phyloP scores from a whole-genome alignment of 192 early-diverging fungal genomes.

The Gamsiella multidivaricata region DNA sequence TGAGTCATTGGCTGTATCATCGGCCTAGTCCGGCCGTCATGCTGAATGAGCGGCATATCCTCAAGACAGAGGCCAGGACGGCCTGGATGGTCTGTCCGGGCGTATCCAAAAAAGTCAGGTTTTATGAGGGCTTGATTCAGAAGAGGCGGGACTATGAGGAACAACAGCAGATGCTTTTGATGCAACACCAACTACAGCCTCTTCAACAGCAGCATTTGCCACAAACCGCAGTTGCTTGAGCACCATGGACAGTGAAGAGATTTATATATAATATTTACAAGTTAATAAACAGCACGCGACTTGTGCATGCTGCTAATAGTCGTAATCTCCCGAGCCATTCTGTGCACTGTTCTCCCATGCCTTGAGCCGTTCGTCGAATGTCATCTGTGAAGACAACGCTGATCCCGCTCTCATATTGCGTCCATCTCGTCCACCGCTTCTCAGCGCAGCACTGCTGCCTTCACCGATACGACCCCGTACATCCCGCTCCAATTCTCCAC shows the following conservation, averaged over 20 bases:
- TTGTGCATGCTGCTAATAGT: too few species aligned
- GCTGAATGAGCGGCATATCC: constrained; percentile 29
- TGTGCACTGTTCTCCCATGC: constrained; percentile 35
- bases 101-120: constrained; percentile 24
- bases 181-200: not conserved
- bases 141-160: constrained; percentile 16
- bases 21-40: constrained; percentile 31
- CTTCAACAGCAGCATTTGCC: not conserved
- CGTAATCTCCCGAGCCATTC: constrained; percentile 34
- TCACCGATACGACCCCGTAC: too few species aligned
- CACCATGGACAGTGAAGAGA: too few species aligned
- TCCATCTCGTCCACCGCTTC: not conserved
- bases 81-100: constrained; percentile 46
- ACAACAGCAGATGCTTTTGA: constrained; percentile 7
- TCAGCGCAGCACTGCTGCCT: too few species aligned
- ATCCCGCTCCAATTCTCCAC: not conserved
- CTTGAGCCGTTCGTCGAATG: constrained; percentile 23
- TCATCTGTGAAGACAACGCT: not conserved
- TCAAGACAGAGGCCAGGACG: constrained; percentile 31
- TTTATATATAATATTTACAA: not conserved
- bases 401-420: not conserved
- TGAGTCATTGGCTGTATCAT: constrained; percentile 32
- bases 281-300: too few species aligned
- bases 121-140: constrained; percentile 36
- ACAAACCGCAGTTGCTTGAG: not conserved